These are phyloP conservation scores for Sistotremastrum suecicum DNA, from an alignment of 768 basidiomycete genomes.

Conservation along the genomic window DNA sequence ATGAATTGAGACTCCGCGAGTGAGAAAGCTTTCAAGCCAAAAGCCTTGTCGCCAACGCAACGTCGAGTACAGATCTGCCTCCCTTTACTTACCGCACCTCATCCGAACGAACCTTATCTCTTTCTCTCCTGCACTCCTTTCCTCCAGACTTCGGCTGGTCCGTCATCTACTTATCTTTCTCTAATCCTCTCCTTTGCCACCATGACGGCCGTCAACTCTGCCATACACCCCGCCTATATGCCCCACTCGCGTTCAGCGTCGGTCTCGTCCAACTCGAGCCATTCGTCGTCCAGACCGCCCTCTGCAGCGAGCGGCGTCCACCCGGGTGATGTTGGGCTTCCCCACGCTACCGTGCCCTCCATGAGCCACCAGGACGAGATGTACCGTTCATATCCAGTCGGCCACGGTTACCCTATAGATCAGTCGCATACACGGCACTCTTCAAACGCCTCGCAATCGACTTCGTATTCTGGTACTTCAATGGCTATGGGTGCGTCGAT, in stretches of 20 bases:
- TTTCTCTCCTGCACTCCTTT: slow-evolving; percentile 10
- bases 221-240: slow-evolving; percentile 20
- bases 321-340: slow-evolving; percentile 16
- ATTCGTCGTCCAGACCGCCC: slow-evolving; percentile 64
- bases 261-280: slow-evolving; percentile 60
- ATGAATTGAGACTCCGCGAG: too few relatives aligned
- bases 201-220: slow-evolving; percentile 20
- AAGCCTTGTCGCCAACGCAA: too few relatives aligned
- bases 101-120: slow-evolving; percentile 3
- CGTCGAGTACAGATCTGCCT: too few relatives aligned
- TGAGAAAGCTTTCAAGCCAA: too few relatives aligned
- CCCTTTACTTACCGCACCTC: too few relatives aligned
- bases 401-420: slow-evolving; percentile 34
- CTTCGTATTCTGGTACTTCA: slow-evolving; percentile 27
- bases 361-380: slow-evolving; percentile 46
- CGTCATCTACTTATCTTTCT: slow-evolving; percentile 10
- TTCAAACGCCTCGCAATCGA: slow-evolving; percentile 22
- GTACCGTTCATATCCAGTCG: slow-evolving; percentile 45
- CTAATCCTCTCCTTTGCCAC: slow-evolving; percentile 17
- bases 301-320: slow-evolving; percentile 56
- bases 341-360: slow-evolving; percentile 31
- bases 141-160: slow-evolving; percentile 5
- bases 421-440: slow-evolving; percentile 25
- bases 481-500: slow-evolving; percentile 10
- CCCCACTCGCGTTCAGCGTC: slow-evolving; percentile 69